phyloP scores from a whole-genome alignment of 257 asterid genomes.

The Prunella vulgaris region DNA sequence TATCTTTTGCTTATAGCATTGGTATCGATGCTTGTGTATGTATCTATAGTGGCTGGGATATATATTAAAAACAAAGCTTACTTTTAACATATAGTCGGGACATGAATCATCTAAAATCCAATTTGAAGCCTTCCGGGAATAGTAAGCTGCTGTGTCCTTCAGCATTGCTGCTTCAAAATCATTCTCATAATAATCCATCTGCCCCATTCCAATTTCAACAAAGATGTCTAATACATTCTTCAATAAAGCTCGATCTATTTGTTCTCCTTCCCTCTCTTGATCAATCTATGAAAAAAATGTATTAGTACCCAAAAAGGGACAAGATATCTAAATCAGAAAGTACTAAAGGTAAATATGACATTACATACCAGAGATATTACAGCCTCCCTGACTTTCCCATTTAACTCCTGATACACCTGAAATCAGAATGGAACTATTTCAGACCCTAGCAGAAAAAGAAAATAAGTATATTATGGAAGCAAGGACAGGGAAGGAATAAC shows the following conservation, averaged over 20 bases:
- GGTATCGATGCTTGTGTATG: not conserved
- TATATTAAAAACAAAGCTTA: conserved; percentile 9
- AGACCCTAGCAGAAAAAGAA: conserved; percentile 5
- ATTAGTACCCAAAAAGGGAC: not conserved
- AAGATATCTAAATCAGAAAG: not conserved
- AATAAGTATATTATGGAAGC: conserved; percentile 9
- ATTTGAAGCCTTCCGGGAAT: conserved; percentile 94
- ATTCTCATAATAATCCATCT: conserved; percentile 75
- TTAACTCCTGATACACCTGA: conserved; percentile 84
- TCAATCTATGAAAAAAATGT: conserved; percentile 50
- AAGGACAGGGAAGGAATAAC: not conserved
- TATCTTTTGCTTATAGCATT: not conserved
- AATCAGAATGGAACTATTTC: conserved; percentile 18
- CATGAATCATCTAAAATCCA: conserved; percentile 99
- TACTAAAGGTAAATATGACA: not conserved
- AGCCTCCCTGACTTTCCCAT: conserved; percentile 85
- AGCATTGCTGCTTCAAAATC: conserved; percentile 90
- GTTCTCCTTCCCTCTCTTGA: conserved; percentile 99
- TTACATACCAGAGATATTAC: conserved; percentile 81
- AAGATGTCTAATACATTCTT: conserved; percentile 92
- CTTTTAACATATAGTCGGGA: conserved; percentile 96
- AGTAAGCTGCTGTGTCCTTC: conserved; percentile 84
- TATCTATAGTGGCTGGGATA: not conserved
- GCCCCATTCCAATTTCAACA: conserved; percentile 97
- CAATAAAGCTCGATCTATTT: conserved; percentile 84